Evolutionary conservation across 352 stramenopile genomes (phyloP), one percentile per base, ranked within the genome.

Genomic region (Peronospora tabacina): DNA sequence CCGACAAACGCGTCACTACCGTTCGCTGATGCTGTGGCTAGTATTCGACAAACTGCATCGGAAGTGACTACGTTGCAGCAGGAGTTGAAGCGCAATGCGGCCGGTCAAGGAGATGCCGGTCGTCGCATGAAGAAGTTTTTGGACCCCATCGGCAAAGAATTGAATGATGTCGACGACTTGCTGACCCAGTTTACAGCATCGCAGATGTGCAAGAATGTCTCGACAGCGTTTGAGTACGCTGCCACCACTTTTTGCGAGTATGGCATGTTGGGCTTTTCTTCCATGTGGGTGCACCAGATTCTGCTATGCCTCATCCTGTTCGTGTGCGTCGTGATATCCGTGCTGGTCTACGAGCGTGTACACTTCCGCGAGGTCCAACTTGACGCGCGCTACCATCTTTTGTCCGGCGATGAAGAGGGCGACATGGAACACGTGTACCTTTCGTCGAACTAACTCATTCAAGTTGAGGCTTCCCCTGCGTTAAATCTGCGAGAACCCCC

Each of bases 221-320:
- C 73, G 29, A 63, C 48, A 20, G 68, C 60, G 11, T 69, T 85
- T 11, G 43, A 61, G 41, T 63, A 79, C 38, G 81, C 76, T 6
- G 58, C 77, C 20, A 60, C 63, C 29, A 66, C 70, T 35, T 88
- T 77, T 58, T 91, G 81, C 54, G 80, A 85, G 61, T 89, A 81
- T 57, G 77, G 81, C 42, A 85, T 91, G 54, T 62, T 89, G 34
- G 81, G 81, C 17, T 82, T 91, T 52, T 87, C 88, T 45, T 87
- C 77, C 11, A 85, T 91, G 75, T 91, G 81, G 81, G 70, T 86
- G 40, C 81, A 91, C 49, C 81, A 91, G 67, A 75, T 91, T 29
- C 46, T 88, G 44, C 51, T 91, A 9, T 91, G 81, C 43, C 42
- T 85, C n/a, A 67, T 87, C 26, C 59, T 91, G 3, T 88, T 89